These are phyloP conservation scores for Ophiosphaerella herpotricha DNA, from an alignment of 2,329 filamentous ascomycete species.

Conservation along the genomic window DNA sequence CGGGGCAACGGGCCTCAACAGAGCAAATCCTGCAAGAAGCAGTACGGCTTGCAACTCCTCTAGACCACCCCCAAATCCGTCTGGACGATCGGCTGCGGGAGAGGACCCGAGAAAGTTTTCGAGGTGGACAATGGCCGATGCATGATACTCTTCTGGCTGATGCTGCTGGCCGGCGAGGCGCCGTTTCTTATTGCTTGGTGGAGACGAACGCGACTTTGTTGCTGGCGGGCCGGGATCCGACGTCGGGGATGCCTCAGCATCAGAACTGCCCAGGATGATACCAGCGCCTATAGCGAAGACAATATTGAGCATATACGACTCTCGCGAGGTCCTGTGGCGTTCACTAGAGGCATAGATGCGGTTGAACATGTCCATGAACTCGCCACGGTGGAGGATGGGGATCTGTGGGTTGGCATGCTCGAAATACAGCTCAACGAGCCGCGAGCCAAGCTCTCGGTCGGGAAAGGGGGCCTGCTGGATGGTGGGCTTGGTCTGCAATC, in stretches of 20 bases:
- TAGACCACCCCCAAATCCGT: constrained; percentile 80
- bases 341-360: constrained; percentile 74
- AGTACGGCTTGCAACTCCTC: constrained; percentile 95
- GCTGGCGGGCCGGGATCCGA: constrained; percentile 37
- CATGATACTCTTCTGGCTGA: constrained; percentile 94
- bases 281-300: constrained; percentile 95
- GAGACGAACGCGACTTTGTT: constrained; percentile 33
- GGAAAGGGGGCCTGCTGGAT: constrained; percentile 88
- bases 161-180: constrained; percentile 59
- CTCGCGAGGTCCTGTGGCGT: constrained; percentile 71
- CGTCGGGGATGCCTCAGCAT: constrained; percentile 38
- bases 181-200: constrained; percentile 45
- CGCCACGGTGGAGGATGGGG: constrained; percentile 83
- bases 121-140: constrained; percentile 88
- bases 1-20: constrained; percentile 87
- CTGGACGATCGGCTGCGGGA: constrained; percentile 58
- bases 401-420: constrained; percentile 97
- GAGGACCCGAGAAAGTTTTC: constrained; percentile 79
- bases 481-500: constrained; percentile 86
- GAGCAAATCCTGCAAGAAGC: constrained; percentile 85
- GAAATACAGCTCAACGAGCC: constrained; percentile 84
- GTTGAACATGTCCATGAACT: constrained; percentile 89
- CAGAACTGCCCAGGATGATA: constrained; percentile 73
- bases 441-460: constrained; percentile 71
- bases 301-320: constrained; percentile 95